Evolutionary conservation across 78 protist species (phyloP).

Genomic region (Dictyostelium discoideum): DNA sequence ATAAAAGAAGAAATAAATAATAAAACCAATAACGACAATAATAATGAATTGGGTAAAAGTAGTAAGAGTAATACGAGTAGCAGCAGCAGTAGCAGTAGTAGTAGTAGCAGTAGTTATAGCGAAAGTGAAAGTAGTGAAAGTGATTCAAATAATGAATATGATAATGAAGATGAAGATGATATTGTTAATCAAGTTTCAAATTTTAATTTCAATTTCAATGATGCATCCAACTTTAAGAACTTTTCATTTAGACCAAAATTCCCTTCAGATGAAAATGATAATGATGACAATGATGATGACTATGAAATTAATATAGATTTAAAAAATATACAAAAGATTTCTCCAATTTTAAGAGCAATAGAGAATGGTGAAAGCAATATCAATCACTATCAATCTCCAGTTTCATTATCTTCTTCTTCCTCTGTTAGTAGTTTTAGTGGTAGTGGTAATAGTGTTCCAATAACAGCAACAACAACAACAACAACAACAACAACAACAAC

Average conservation of each 20-base stretch:
- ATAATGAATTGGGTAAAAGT: not conserved
- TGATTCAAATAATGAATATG: not conserved
- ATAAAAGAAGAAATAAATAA: not conserved
- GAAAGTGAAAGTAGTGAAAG: not conserved
- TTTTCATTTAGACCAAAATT: conserved; percentile 9
- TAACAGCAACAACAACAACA: not conserved
- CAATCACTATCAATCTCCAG: not conserved
- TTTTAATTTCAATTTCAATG: not conserved
- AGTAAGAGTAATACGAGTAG: not conserved
- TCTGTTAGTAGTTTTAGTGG: not conserved
- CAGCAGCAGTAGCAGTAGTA: not conserved
- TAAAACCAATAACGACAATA: not conserved
- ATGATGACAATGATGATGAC: not conserved
- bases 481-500: not conserved
- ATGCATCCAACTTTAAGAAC: not conserved
- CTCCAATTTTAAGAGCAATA: conserved; percentile 27
- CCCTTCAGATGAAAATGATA: not conserved
- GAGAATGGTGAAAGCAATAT: not conserved
- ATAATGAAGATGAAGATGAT: conserved; percentile 5
- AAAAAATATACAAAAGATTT: conserved; percentile 16
- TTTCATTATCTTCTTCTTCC: not conserved
- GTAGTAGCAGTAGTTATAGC: not conserved
- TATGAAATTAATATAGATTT: conserved; percentile 4
- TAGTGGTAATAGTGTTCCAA: not conserved
- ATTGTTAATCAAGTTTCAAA: not conserved